phyloP scores from a whole-genome alignment of 1,284 basidiomycete species.

The Ustilago cynodontis region DNA sequence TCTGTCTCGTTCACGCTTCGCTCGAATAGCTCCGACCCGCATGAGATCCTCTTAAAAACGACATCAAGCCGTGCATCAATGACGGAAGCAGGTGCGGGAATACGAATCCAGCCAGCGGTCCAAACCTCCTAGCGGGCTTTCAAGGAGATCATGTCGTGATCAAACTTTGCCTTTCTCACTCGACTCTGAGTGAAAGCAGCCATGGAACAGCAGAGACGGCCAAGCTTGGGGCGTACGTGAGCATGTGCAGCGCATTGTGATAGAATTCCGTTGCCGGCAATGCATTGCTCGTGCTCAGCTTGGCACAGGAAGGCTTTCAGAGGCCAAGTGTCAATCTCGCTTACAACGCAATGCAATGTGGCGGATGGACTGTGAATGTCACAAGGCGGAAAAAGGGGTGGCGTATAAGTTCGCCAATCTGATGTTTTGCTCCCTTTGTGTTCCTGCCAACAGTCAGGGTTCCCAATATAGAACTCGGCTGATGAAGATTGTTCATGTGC shows the following conservation, averaged over 20 bases:
- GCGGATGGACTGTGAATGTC: neutral
- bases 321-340: neutral
- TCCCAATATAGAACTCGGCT: constrained; percentile 15
- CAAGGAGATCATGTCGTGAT: too few species aligned
- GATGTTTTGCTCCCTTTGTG: neutral
- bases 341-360: neutral
- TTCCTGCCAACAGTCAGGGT: neutral
- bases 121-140: too few species aligned
- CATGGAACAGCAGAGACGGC: neutral
- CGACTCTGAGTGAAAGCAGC: too few species aligned
- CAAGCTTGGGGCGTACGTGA: neutral
- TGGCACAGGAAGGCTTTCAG: neutral
- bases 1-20: neutral
- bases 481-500: neutral
- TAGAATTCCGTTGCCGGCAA: neutral
- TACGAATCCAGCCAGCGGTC: neutral
- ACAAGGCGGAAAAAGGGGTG: constrained; percentile 1
- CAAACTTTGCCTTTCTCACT: too few species aligned
- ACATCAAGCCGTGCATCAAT: neutral
- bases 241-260: neutral
- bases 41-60: constrained; percentile 3
- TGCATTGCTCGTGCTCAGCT: neutral
- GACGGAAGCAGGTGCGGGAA: neutral
- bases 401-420: neutral
- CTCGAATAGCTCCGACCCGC: constrained; percentile 6